Conservation (phyloP, 345 rosid species). For the Sapria himalayana region DNA sequence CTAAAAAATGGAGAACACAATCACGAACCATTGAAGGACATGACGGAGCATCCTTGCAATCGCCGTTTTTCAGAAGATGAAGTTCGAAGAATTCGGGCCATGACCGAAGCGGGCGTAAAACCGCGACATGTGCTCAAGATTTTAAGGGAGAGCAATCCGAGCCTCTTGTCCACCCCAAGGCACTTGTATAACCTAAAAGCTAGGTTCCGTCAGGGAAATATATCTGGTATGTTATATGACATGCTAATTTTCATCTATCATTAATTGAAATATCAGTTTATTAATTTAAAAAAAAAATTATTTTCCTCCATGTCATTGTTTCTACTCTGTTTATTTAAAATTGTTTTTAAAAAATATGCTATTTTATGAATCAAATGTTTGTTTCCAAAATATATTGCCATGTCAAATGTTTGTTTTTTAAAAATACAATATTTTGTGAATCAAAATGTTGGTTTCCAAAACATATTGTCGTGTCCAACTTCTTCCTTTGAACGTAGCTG, state of each 20-base stretch:
- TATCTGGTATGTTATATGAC: constrained; percentile 11
- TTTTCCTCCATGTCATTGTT: too few relatives aligned
- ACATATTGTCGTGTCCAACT: too few relatives aligned
- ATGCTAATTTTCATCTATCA: background rate
- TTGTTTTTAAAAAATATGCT: too few relatives aligned
- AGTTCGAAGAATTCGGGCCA: constrained; percentile 20
- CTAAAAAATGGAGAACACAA: constrained; percentile 22
- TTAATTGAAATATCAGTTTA: background rate
- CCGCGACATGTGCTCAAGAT: constrained; percentile 27
- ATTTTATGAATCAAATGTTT: too few relatives aligned
- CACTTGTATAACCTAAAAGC: constrained; percentile 33
- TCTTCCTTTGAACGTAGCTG: too few relatives aligned
- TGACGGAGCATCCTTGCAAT: constrained; percentile 33
- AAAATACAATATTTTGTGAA: too few relatives aligned
- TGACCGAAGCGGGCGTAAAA: constrained; percentile 29
- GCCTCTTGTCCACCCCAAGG: constrained; percentile 28
- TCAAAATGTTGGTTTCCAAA: too few relatives aligned
- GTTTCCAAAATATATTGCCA: too few relatives aligned
- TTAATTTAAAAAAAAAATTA: background rate
- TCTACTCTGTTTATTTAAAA: too few relatives aligned
- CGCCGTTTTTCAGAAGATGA: constrained; percentile 29
- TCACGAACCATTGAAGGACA: constrained; percentile 23
- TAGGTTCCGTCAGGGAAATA: constrained; percentile 24
- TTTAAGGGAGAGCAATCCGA: constrained; percentile 24
- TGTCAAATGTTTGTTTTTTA: too few relatives aligned